These are phyloP conservation scores for Magnaporthiopsis poae DNA, from an alignment of 2,329 filamentous ascomycete species.

Conservation along the genomic window DNA sequence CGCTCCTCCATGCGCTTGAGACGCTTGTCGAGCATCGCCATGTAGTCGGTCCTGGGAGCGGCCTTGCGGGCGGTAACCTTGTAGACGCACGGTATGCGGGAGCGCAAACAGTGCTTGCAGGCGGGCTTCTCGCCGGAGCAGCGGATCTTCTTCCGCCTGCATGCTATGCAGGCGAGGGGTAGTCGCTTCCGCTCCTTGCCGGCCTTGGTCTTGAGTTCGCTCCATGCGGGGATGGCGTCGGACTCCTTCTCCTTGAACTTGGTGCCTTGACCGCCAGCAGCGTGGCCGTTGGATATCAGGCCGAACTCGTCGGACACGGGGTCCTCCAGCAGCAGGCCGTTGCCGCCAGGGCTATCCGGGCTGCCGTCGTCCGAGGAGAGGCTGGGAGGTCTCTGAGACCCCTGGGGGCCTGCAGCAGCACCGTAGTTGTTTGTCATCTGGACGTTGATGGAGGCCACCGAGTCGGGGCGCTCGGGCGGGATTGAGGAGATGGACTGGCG, in stretches of 20 bases:
- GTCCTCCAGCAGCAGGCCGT: conserved; percentile 37
- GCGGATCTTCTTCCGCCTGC: conserved; percentile 90
- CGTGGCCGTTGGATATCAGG: conserved; percentile 34
- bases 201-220: conserved; percentile 77
- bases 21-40: conserved; percentile 96
- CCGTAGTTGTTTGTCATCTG: conserved; percentile 13
- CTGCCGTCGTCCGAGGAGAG: conserved; percentile 33
- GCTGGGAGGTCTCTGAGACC: conserved; percentile 18
- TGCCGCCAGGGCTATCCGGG: conserved; percentile 31
- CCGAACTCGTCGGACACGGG: conserved; percentile 50
- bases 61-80: conserved; percentile 93
- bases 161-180: conserved; percentile 89
- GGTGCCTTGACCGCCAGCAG: conserved; percentile 38
- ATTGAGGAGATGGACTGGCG: conserved; percentile 26
- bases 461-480: conserved; percentile 25
- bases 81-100: conserved; percentile 91
- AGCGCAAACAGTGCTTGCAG: conserved; percentile 89
- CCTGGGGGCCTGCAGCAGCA: conserved; percentile 12
- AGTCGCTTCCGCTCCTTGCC: conserved; percentile 91
- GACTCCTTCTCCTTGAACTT: conserved; percentile 46
- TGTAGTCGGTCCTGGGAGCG: conserved; percentile 90
- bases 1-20: conserved; percentile 95
- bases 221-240: conserved; percentile 57
- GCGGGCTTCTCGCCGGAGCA: conserved; percentile 96
- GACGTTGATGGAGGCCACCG: conserved; percentile 22